These are phyloP conservation scores for Quercus suber DNA, from an alignment of 306 rosid genomes.

Conservation along the genomic window DNA sequence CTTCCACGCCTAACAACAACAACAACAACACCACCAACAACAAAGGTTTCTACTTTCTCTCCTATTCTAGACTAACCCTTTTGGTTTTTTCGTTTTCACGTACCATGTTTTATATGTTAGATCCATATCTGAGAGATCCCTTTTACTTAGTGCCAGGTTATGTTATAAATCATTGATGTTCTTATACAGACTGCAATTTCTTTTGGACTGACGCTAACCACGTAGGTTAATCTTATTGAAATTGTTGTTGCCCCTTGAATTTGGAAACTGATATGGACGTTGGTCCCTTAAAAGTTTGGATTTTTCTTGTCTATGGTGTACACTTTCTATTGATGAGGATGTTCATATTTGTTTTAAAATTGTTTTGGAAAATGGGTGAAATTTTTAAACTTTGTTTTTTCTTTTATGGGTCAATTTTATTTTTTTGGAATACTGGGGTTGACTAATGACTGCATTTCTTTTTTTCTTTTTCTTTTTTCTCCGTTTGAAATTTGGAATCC, in stretches of 20 bases:
- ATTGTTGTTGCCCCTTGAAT: background rate
- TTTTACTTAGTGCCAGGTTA: slow-evolving; percentile 17
- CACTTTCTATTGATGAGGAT: background rate
- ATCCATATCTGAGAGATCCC: slow-evolving; percentile 36
- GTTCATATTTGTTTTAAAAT: background rate
- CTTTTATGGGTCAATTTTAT: background rate
- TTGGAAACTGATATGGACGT: background rate
- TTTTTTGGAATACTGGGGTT: slow-evolving; percentile 14
- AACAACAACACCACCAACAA: slow-evolving; percentile 25
- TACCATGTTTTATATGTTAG: slow-evolving; percentile 29
- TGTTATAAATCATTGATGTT: background rate
- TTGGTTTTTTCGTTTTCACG: background rate
- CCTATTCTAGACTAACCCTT: background rate
- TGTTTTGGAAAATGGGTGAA: background rate
- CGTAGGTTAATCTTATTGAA: background rate
- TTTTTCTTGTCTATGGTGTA: background rate
- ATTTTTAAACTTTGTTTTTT: background rate
- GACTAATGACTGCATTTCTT: slow-evolving; percentile 9
- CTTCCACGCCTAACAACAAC: slow-evolving; percentile 54
- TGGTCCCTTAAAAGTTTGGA: background rate
- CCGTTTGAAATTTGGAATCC: too few relatives aligned
- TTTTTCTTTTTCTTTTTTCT: background rate
- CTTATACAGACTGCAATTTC: background rate
- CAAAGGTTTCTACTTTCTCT: slow-evolving; percentile 52
- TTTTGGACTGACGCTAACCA: background rate